Base-by-base conservation (phyloP, 768 basidiomycete species). In the Lactarius psammicola region DNA sequence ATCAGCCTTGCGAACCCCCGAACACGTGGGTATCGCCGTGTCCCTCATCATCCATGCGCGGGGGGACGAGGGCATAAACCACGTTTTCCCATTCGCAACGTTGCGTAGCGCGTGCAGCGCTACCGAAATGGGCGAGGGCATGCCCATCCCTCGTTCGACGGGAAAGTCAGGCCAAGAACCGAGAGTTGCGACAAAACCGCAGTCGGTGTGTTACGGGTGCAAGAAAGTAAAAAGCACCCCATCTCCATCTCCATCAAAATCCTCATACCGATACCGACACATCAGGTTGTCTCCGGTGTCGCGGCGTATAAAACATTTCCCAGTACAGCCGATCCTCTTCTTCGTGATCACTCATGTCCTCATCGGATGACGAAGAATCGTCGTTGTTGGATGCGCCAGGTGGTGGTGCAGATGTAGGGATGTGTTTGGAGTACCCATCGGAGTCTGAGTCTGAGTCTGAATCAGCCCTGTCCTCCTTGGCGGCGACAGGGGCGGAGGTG, bases 321-420 rank as follows among this genome's bases (percentile, higher is more conserved):
- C 60, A 62, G 36, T 62, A 55, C 13, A 30, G 9, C 20, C 34
- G 26, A 13, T 54, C 36, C 36, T 54, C 60, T 28, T 53, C 60
- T 30, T 62, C 60, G 20, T 62, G 53, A 18, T 54, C 53, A 5
- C 36, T 55, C 60, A 60, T 60, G 28, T 61, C 60, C 34, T 23
- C 36, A 28, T 53, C 51, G 4, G 60, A 51, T 9, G 46, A 26
- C 4, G 60, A 61, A 13, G 34, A n/a, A 9, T 54, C 60, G 23
- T 17, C 34, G n/a, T n/a, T n/a, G 17, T 61, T 36, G n/a, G 49
- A 23, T 5, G 49, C 9, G 60, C 49, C 60, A 28, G 60, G 34
- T 9, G 49, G 15, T 3, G 26, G 23, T 9, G 60, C 13, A 15
- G 13, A 10, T 23, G 46, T 49, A 34, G 46, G 34, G 26, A 53